Percentiles rank a stretch among this genome's conserved stretches.
Conservation (phyloP, 2,329 filamentous ascomycete species). For the Westerdykella sp. region DNA sequence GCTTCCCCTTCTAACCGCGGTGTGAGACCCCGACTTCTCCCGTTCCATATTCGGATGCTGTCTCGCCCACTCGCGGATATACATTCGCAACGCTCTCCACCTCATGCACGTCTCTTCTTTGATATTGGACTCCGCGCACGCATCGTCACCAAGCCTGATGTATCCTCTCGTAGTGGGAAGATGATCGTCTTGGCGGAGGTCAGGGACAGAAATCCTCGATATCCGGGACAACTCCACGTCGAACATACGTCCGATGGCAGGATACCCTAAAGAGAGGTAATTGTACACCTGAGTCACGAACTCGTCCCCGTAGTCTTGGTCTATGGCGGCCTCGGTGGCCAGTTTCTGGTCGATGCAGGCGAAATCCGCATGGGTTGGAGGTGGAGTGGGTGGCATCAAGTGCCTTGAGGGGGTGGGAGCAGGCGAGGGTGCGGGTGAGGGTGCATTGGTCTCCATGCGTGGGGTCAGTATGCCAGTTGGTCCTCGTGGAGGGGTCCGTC, state of each 20-base stretch:
- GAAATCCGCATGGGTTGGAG: constrained; percentile 35
- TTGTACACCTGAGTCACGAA: constrained; percentile 97
- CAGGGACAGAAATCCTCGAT: constrained; percentile 59
- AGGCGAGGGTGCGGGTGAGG: constrained; percentile 35
- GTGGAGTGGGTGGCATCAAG: constrained; percentile 33
- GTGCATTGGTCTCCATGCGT: constrained; percentile 37
- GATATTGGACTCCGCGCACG: constrained; percentile 47
- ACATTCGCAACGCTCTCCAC: constrained; percentile 77
- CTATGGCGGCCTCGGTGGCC: constrained; percentile 43
- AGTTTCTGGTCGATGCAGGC: constrained; percentile 40
- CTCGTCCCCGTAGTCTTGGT: constrained; percentile 67
- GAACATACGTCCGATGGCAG: constrained; percentile 72
- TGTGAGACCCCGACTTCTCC: constrained; percentile 30
- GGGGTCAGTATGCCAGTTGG: constrained; percentile 49
- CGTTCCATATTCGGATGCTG: constrained; percentile 67
- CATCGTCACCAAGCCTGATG: constrained; percentile 51
- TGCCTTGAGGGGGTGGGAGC: constrained; percentile 30
- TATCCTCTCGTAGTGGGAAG: constrained; percentile 62
- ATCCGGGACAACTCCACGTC: constrained; percentile 84
- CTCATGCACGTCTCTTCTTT: constrained; percentile 55
- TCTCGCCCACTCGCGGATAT: constrained; percentile 83
- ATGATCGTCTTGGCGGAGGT: constrained; percentile 67
- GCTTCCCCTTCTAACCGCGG: constrained; percentile 43
- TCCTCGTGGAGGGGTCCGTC: constrained; percentile 36
- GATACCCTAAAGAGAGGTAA: constrained; percentile 89